Evolutionary conservation across 2,329 filamentous ascomycete species (phyloP), one percentile per base, ranked within the genome.

Genomic region (Curvularia spicifera): DNA sequence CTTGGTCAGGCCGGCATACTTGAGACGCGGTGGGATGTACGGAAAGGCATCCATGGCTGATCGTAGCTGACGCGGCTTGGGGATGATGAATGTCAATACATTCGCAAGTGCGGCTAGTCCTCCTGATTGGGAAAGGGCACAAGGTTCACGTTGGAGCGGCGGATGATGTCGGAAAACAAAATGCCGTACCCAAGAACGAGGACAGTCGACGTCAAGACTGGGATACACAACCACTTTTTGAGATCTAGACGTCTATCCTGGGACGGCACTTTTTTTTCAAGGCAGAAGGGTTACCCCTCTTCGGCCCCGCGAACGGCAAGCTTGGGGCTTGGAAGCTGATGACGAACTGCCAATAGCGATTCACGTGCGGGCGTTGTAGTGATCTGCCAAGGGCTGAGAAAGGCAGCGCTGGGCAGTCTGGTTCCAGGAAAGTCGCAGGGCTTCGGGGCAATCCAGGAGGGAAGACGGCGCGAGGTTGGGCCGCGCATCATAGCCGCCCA

Each of bases 111-210:
- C 53, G 43, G 35, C 60, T 57, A 55, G 60, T 60, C 43, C 37
- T 59, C 57, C 60, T 49, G 49, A 53, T 63, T 42, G 42, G 58
- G 60, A 49, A 63, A 55, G 59, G 29, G 60, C 57, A 49, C 22
- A n/a, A 37, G 33, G 3, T 37, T 49, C 40, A 35, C 44, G 54
- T 29, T 58, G 54, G 51, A 55, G 45, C 35, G 42, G 54, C 51
- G 45, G 53, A 45, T 58, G 51, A 53, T 24, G 44, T 35, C 50
- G 57, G 58, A 50, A 53, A 15, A 28, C 22, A 28, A n/a, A n/a
- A 40, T n/a, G 33, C 44, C 28, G 33, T 43, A 35, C 28, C 39
- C 10, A 31, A 24, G 18, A 13, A 40, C 42, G 49, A 39, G 7
- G 53, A 15, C 44, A 26, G 47, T 31, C 46, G 40, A 31, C 35